Conservation (phyloP, 352 stramenopile species). For the Aphanomyces astaci region DNA sequence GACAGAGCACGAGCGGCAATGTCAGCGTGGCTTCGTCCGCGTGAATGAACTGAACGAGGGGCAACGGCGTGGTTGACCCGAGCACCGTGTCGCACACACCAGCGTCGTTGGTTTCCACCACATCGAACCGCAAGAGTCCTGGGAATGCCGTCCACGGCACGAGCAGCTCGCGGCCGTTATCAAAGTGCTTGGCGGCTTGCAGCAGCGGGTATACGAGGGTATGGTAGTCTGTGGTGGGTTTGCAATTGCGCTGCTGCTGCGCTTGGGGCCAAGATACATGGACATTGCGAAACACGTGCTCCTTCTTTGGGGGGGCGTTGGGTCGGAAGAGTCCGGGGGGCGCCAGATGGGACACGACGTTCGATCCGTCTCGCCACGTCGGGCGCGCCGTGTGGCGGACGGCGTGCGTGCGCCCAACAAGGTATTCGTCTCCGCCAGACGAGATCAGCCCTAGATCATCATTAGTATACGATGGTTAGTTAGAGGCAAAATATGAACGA, state of each 20-base stretch:
- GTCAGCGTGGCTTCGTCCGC: background rate
- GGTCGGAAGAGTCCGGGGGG: background rate
- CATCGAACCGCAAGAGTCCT: slow-evolving; percentile 60
- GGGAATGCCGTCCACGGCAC: slow-evolving; percentile 69
- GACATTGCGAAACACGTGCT: slow-evolving; percentile 65
- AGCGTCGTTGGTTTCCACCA: slow-evolving; percentile 29
- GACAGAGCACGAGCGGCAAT: background rate
- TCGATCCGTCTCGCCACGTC: slow-evolving; percentile 32
- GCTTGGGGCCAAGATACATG: slow-evolving; percentile 72
- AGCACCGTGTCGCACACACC: background rate
- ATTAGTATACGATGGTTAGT: slow-evolving; percentile 4
- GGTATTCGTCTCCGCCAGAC: slow-evolving; percentile 53
- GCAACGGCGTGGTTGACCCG: background rate
- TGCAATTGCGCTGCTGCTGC: slow-evolving; percentile 37
- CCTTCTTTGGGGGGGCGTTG: slow-evolving; percentile 30
- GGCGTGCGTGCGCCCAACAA: slow-evolving; percentile 63
- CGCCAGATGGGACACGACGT: slow-evolving; percentile 5
- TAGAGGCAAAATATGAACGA: too few relatives aligned
- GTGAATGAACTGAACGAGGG: background rate
- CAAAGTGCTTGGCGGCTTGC: slow-evolving; percentile 67
- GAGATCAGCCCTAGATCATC: slow-evolving; percentile 55
- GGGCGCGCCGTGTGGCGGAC: slow-evolving; percentile 50
- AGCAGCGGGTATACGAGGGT: slow-evolving; percentile 77
- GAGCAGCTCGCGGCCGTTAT: slow-evolving; percentile 62
- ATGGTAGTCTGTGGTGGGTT: slow-evolving; percentile 61